These are phyloP conservation scores for Starmerella sp. DNA, from an alignment of 805 yeast genomes.

Conservation along the genomic window DNA sequence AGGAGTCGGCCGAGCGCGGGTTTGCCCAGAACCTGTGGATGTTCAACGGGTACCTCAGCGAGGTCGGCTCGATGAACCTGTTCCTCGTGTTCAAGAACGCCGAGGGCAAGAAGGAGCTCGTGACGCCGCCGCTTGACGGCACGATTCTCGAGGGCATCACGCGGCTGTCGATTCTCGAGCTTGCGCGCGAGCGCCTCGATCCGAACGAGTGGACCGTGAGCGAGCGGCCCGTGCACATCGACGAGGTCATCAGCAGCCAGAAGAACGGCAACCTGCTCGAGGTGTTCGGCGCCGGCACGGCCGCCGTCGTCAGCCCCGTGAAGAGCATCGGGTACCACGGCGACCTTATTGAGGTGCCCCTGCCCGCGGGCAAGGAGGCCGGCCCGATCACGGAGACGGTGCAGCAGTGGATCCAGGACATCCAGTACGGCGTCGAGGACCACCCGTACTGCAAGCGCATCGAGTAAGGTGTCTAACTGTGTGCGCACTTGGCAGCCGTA, in stretches of 20 bases:
- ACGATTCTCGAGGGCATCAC: conserved; percentile 95
- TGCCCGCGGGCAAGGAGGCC: conserved; percentile 63
- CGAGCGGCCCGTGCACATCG: conserved; percentile 76
- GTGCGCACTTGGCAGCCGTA: too few species aligned
- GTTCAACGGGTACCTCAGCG: conserved; percentile 78
- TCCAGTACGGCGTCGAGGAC: conserved; percentile 79
- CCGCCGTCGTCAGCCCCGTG: conserved; percentile 93
- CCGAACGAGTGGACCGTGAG: conserved; percentile 66
- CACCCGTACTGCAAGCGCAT: conserved; percentile 33
- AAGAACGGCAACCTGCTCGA: conserved; percentile 74
- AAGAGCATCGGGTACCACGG: conserved; percentile 75
- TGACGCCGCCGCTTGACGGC: conserved; percentile 94
- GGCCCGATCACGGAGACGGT: conserved; percentile 55
- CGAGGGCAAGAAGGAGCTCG: conserved; percentile 80
- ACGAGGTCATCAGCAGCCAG: conserved; percentile 69
- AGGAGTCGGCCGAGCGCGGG: conserved; percentile 81
- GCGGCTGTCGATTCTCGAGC: conserved; percentile 70
- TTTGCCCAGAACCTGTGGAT: conserved; percentile 95
- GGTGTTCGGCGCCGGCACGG: conserved; percentile 96
- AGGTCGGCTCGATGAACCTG: conserved; percentile 96
- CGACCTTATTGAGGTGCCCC: conserved; percentile 62
- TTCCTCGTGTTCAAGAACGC: conserved; percentile 73
- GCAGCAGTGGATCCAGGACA: conserved; percentile 73
- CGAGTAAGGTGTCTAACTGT: too few species aligned
- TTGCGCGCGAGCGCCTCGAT: conserved; percentile 67